Evolutionary conservation across 2,329 filamentous ascomycete genomes (phyloP).

Genomic region (Nothophoma quercina): DNA sequence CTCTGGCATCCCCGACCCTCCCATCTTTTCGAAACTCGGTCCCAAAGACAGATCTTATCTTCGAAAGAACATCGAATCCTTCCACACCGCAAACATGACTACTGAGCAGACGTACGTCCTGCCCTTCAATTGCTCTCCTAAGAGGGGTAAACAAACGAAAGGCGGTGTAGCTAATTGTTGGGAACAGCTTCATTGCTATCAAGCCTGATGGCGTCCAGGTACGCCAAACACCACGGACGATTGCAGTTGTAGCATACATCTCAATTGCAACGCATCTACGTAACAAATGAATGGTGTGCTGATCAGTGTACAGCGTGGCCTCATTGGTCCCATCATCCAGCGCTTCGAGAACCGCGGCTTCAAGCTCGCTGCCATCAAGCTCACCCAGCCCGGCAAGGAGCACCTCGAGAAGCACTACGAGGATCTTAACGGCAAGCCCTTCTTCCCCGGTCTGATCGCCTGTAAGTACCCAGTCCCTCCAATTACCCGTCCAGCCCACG

Average conservation of each 20-base stretch:
- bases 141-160: slow-evolving; percentile 6
- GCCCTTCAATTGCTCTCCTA: slow-evolving; percentile 1
- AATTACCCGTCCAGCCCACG: neutral
- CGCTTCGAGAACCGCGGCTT: slow-evolving; percentile 98
- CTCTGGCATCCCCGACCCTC: slow-evolving; percentile 42
- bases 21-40: slow-evolving; percentile 57
- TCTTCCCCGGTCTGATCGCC: slow-evolving; percentile 93
- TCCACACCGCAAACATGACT: slow-evolving; percentile 58
- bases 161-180: slow-evolving; percentile 36
- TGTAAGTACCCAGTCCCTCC: slow-evolving; percentile 67
- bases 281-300: neutral
- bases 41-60: slow-evolving; percentile 57
- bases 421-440: slow-evolving; percentile 91
- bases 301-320: slow-evolving; percentile 76
- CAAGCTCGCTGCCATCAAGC: slow-evolving; percentile 99
- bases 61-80: slow-evolving; percentile 42
- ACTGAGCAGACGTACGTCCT: slow-evolving; percentile 84
- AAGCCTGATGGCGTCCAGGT: slow-evolving; percentile 99
- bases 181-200: slow-evolving; percentile 95
- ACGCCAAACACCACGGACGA: slow-evolving; percentile 46
- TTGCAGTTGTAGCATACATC: neutral
- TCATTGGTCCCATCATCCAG: slow-evolving; percentile 95
- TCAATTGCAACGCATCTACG: neutral
- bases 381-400: slow-evolving; percentile 84
- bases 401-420: slow-evolving; percentile 98